Evolutionary conservation across 2,329 filamentous ascomycete genomes (phyloP).

Genomic region (Dactylellina parvicollis): DNA sequence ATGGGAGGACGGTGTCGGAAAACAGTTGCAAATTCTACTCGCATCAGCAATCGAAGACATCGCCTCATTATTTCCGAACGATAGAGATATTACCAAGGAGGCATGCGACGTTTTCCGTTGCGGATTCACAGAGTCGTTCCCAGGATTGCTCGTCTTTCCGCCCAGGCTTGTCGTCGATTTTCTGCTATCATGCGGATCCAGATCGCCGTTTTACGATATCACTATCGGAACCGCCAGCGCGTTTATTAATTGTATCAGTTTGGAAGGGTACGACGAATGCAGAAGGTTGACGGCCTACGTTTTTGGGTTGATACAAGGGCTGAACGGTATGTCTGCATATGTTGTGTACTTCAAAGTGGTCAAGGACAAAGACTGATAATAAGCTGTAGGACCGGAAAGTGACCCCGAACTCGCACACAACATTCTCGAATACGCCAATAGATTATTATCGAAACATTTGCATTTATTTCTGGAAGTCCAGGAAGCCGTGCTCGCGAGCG

Average conservation of each 20-base stretch:
- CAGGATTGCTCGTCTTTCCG: slow-evolving; percentile 80
- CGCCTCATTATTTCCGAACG: slow-evolving; percentile 68
- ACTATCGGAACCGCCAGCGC: slow-evolving; percentile 77
- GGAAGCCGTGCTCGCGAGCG: slow-evolving; percentile 67
- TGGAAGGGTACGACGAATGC: slow-evolving; percentile 65
- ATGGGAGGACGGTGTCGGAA: slow-evolving; percentile 66
- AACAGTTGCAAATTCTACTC: slow-evolving; percentile 66
- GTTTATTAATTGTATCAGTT: slow-evolving; percentile 71
- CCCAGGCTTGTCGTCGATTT: slow-evolving; percentile 73
- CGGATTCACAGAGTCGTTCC: slow-evolving; percentile 77
- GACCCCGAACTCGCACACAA: slow-evolving; percentile 79
- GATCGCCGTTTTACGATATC: slow-evolving; percentile 74
- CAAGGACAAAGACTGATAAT: slow-evolving; percentile 29
- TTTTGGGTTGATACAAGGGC: slow-evolving; percentile 70
- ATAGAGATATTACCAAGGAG: slow-evolving; percentile 75
- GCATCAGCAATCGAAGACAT: slow-evolving; percentile 66
- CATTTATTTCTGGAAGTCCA: slow-evolving; percentile 69
- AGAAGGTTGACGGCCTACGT: slow-evolving; percentile 69
- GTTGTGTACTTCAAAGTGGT: neutral
- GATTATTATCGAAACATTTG: slow-evolving; percentile 71
- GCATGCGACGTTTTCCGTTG: slow-evolving; percentile 76
- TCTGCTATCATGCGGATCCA: slow-evolving; percentile 69
- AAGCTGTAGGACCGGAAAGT: slow-evolving; percentile 66
- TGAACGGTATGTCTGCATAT: slow-evolving; percentile 66
- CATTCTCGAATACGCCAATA: slow-evolving; percentile 76